Evolutionary conservation across 2,329 filamentous ascomycete species (phyloP).

Genomic region (Botrytis cinerea): DNA sequence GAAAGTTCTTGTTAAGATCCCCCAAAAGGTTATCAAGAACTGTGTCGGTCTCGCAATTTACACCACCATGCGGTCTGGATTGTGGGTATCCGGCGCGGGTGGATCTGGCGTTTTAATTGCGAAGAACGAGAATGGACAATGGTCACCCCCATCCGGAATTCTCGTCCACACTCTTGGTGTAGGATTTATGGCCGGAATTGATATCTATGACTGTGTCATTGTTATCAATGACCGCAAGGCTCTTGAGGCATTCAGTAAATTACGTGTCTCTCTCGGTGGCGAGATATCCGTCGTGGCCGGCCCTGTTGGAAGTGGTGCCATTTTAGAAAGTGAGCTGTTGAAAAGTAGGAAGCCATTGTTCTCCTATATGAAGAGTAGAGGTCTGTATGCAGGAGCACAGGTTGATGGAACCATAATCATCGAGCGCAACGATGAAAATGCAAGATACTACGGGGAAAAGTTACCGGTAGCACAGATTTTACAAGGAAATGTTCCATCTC

Average conservation of each 20-base stretch:
- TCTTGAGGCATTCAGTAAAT: constrained; percentile 78
- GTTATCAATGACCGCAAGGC: constrained; percentile 87
- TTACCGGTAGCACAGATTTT: constrained; percentile 62
- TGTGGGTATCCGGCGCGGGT: constrained; percentile 87
- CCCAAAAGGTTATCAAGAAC: constrained; percentile 78
- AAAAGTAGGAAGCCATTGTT: constrained; percentile 69
- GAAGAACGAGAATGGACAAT: constrained; percentile 76
- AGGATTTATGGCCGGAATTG: constrained; percentile 86
- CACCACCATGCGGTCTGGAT: constrained; percentile 88
- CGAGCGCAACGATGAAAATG: constrained; percentile 81
- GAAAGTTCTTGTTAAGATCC: constrained; percentile 76
- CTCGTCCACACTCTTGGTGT: constrained; percentile 86
- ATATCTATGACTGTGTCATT: constrained; percentile 94
- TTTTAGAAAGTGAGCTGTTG: constrained; percentile 37
- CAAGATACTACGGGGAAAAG: constrained; percentile 73
- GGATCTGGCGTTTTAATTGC: constrained; percentile 85
- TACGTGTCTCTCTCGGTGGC: constrained; percentile 77
- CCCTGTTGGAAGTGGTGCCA: constrained; percentile 72
- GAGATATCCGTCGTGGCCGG: constrained; percentile 78
- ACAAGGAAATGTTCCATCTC: constrained; percentile 29
- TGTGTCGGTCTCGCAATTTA: constrained; percentile 89
- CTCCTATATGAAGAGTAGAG: constrained; percentile 85
- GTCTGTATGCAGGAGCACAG: constrained; percentile 82
- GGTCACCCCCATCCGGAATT: constrained; percentile 90
- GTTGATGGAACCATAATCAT: constrained; percentile 83